Conservation (phyloP, 2,329 filamentous ascomycete species). For the Colletotrichum lindemuthianum region DNA sequence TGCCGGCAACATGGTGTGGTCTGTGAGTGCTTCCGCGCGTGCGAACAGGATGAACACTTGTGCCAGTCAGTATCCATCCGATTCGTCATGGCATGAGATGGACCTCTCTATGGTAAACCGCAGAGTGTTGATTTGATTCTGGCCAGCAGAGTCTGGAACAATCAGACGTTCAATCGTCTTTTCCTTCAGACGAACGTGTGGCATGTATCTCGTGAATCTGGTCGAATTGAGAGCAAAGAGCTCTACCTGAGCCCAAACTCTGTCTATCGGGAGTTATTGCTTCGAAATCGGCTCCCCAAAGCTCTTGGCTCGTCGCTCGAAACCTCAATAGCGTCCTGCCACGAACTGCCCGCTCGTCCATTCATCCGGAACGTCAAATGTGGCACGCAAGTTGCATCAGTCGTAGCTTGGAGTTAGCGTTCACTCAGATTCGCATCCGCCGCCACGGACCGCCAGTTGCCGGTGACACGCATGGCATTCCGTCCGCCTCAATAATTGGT, state of each 20-base stretch:
- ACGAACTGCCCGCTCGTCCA: not conserved
- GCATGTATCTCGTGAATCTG: too few relatives aligned
- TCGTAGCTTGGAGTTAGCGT: not conserved
- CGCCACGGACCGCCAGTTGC: not conserved
- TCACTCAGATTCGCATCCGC: not conserved
- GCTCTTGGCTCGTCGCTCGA: not conserved
- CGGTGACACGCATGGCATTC: not conserved
- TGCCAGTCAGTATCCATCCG: not conserved
- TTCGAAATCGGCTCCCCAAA: not conserved
- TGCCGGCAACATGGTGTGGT: not conserved
- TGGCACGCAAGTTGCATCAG: not conserved
- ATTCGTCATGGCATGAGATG: too few relatives aligned
- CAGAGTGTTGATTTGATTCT: too few relatives aligned
- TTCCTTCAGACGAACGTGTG: too few relatives aligned
- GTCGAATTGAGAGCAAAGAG: too few relatives aligned
- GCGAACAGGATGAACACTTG: not conserved
- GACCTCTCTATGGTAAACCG: too few relatives aligned
- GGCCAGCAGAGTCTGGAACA: too few relatives aligned
- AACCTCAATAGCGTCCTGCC: not conserved
- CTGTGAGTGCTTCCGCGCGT: slow-evolving; percentile 10
- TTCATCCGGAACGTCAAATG: not conserved
- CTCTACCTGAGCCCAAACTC: too few relatives aligned
- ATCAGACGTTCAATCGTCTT: too few relatives aligned
- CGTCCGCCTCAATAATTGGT: not conserved
- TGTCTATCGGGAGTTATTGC: slow-evolving; percentile 5